Conservation (phyloP, 441 rosid species). For the Manihot esculenta region DNA sequence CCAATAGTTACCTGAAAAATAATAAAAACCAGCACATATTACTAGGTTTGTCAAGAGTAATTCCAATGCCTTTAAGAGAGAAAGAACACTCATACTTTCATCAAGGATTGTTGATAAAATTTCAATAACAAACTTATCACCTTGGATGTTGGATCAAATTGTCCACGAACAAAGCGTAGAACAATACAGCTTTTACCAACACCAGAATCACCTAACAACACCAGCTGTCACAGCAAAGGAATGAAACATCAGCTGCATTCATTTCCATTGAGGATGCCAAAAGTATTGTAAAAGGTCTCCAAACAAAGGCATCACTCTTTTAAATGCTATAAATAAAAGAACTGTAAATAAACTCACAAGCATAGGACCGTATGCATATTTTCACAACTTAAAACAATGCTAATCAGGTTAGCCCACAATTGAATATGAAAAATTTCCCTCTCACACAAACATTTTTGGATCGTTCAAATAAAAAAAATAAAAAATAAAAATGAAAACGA, state of each 20-base stretch:
- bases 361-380: neutral
- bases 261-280: neutral
- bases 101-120: constrained; percentile 13
- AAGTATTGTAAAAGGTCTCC: neutral
- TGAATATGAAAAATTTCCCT: neutral
- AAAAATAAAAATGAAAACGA: too few species aligned
- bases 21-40: constrained; percentile 18
- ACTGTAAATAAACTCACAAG: neutral
- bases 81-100: constrained; percentile 4
- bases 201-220: constrained; percentile 94
- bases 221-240: constrained; percentile 53
- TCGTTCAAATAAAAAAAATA: neutral
- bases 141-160: constrained; percentile 97
- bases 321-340: neutral
- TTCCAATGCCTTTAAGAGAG: constrained; percentile 5
- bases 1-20: constrained; percentile 88
- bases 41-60: constrained; percentile 11
- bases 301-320: neutral
- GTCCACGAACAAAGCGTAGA: constrained; percentile 96
- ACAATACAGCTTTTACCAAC: constrained; percentile 99
- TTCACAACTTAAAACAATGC: neutral
- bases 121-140: constrained; percentile 33
- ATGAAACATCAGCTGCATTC: constrained; percentile 21
- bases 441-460: neutral
- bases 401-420: neutral